phyloP scores from a whole-genome alignment of 2,329 filamentous ascomycete genomes.

The Gnomoniopsis smithogilvyi region DNA sequence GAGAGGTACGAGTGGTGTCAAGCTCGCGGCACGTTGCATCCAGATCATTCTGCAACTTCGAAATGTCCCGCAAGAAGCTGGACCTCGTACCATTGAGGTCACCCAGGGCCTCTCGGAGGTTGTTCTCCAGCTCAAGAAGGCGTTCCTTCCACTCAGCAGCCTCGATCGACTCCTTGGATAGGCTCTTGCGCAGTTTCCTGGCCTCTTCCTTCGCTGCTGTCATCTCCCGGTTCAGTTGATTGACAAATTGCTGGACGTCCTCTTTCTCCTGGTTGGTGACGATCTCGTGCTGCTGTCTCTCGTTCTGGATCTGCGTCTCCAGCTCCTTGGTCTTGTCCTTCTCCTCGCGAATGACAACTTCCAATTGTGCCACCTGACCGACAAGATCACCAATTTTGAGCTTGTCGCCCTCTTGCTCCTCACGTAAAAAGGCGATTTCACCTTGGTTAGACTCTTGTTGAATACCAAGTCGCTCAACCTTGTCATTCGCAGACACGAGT shows the following conservation, averaged over 20 bases:
- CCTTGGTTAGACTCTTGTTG: slow-evolving; percentile 90
- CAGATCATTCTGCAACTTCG: slow-evolving; percentile 82
- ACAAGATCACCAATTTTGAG: slow-evolving; percentile 96
- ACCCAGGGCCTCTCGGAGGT: slow-evolving; percentile 80
- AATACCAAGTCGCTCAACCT: slow-evolving; percentile 82
- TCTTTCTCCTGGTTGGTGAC: slow-evolving; percentile 88
- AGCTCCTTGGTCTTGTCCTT: slow-evolving; percentile 72
- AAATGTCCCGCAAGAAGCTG: slow-evolving; percentile 68
- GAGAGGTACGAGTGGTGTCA: slow-evolving; percentile 69
- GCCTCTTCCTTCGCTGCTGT: slow-evolving; percentile 82
- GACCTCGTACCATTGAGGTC: slow-evolving; percentile 84
- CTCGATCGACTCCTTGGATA: slow-evolving; percentile 83
- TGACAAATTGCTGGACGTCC: slow-evolving; percentile 89
- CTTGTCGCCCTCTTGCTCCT: slow-evolving; percentile 97
- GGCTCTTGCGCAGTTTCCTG: slow-evolving; percentile 74
- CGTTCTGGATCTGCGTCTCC: slow-evolving; percentile 71
- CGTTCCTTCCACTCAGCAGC: slow-evolving; percentile 89
- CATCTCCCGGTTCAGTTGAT: slow-evolving; percentile 85
- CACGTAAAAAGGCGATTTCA: slow-evolving; percentile 90
- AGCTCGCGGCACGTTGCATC: slow-evolving; percentile 82
- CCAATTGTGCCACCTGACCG: slow-evolving; percentile 73
- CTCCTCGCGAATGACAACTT: slow-evolving; percentile 78
- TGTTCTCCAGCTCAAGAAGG: slow-evolving; percentile 84
- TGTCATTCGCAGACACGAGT: slow-evolving; percentile 79
- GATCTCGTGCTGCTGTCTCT: slow-evolving; percentile 82